Evolutionary conservation across 257 asterid genomes (phyloP).

Genomic region (Eustoma russellianum): DNA sequence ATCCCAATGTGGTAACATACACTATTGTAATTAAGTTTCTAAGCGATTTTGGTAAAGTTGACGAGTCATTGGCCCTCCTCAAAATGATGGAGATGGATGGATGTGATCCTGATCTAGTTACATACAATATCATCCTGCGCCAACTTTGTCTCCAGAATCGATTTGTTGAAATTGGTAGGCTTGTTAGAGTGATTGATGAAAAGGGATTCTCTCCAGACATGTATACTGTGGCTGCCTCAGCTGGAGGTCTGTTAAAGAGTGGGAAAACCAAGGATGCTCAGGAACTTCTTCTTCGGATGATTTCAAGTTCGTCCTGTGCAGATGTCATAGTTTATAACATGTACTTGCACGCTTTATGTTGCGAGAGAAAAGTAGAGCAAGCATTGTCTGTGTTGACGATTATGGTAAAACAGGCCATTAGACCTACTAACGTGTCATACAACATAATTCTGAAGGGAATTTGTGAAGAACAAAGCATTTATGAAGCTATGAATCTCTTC

Average conservation of each 20-base stretch:
- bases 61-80: slow-evolving; percentile 31
- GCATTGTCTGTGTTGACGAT: slow-evolving; percentile 30
- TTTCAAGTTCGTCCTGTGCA: slow-evolving; percentile 24
- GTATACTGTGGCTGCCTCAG: slow-evolving; percentile 47
- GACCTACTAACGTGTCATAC: slow-evolving; percentile 36
- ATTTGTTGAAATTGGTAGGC: slow-evolving; percentile 23
- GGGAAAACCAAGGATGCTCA: slow-evolving; percentile 30
- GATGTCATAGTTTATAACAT: slow-evolving; percentile 39
- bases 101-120: slow-evolving; percentile 43
- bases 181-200: slow-evolving; percentile 25
- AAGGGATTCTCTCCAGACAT: slow-evolving; percentile 45
- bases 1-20: slow-evolving; percentile 37
- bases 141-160: slow-evolving; percentile 44
- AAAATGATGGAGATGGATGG: slow-evolving; percentile 40
- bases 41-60: slow-evolving; percentile 40
- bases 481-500: slow-evolving; percentile 34
- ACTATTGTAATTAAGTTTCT: slow-evolving; percentile 44
- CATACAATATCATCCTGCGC: slow-evolving; percentile 48
- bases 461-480: slow-evolving; percentile 32
- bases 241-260: slow-evolving; percentile 47
- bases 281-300: slow-evolving; percentile 23
- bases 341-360: slow-evolving; percentile 37
- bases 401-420: slow-evolving; percentile 33
- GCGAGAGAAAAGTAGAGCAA: slow-evolving; percentile 24
- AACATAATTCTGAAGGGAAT: slow-evolving; percentile 48